Base-by-base conservation (phyloP, 2,329 filamentous ascomycete genomes). In the Dothistroma pini region DNA sequence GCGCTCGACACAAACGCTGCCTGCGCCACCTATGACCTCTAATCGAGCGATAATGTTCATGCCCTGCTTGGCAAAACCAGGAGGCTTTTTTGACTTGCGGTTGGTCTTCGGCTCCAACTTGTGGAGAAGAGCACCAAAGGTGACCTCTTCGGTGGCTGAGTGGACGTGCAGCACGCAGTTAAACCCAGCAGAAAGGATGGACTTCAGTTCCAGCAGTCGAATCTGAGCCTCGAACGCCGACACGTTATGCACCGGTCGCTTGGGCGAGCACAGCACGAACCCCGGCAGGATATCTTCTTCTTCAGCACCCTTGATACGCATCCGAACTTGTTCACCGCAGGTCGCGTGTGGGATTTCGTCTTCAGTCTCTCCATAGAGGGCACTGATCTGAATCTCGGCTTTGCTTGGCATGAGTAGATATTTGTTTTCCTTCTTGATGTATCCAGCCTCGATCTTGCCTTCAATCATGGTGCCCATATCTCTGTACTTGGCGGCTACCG, bases 101-200 rank as follows among this genome's bases (percentile, higher is more conserved):
- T 87, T 87, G 4, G 95, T 99, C 56, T 93, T 93, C 78, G 96
- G 96, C 77, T 99, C 93, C 51, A 97, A 81, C 79, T 93, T 96
- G 80, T 99, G 95, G 68, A 99, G 80, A 56, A 99, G 83, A 4
- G 88, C 85, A 0, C 87, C 84, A 72, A 99, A 96, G 0, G 93
- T 97, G 60, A 99, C 91, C 77, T 99, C 95, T 81, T 99, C 95
- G 63, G 97, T 96, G 22, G 95, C 95, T 4, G 93, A 92, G 78
- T 99, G 95, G 22, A 99, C 91, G 79, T 99, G 95, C 68, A 99
- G 82, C 47, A 99, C 96, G 73, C 95, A 99, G 81, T 97, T 97
- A 81, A 96, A 99, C 56, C 95, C 95, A 21, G 93, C 91, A 9
- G 89, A 90, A 44, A 99, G 83, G 73, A 99, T 99, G 71, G 82